These are phyloP conservation scores for Groenewaldozyma auringiensis DNA, from an alignment of 1,139 yeast genomes.

Conservation along the genomic window DNA sequence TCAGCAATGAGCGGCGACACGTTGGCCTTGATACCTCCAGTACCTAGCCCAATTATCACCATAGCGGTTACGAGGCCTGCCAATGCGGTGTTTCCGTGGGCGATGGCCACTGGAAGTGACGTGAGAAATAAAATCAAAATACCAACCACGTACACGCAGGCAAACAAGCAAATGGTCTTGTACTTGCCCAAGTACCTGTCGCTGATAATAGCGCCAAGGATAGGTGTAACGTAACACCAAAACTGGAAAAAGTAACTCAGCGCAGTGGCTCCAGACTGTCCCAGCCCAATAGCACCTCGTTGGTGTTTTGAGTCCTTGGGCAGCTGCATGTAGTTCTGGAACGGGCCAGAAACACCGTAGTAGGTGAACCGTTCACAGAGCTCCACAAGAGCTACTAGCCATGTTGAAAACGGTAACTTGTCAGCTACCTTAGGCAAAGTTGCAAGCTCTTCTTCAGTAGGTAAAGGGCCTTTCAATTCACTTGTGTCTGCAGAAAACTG, in stretches of 20 bases:
- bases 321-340: constrained; percentile 69
- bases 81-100: constrained; percentile 36
- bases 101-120: constrained; percentile 57
- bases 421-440: constrained; percentile 40
- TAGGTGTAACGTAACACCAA: constrained; percentile 77
- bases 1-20: constrained; percentile 75
- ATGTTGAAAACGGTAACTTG: constrained; percentile 43
- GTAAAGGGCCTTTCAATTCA: constrained; percentile 32
- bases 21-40: constrained; percentile 78
- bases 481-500: constrained; percentile 1
- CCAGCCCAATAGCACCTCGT: constrained; percentile 56
- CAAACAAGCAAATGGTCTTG: constrained; percentile 56
- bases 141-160: constrained; percentile 55
- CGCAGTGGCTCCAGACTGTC: constrained; percentile 63
- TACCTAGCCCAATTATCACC: constrained; percentile 64
- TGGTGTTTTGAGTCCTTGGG: constrained; percentile 35
- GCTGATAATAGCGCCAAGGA: constrained; percentile 68
- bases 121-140: constrained; percentile 59
- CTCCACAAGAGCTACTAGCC: constrained; percentile 72
- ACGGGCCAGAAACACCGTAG: constrained; percentile 70
- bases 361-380: constrained; percentile 79
- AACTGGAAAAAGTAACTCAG: constrained; percentile 71
- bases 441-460: constrained; percentile 39
- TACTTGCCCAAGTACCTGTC: constrained; percentile 71
- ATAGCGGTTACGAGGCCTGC: constrained; percentile 53